phyloP scores from a whole-genome alignment of 345 rosid genomes.

The Eucalyptus virginea region DNA sequence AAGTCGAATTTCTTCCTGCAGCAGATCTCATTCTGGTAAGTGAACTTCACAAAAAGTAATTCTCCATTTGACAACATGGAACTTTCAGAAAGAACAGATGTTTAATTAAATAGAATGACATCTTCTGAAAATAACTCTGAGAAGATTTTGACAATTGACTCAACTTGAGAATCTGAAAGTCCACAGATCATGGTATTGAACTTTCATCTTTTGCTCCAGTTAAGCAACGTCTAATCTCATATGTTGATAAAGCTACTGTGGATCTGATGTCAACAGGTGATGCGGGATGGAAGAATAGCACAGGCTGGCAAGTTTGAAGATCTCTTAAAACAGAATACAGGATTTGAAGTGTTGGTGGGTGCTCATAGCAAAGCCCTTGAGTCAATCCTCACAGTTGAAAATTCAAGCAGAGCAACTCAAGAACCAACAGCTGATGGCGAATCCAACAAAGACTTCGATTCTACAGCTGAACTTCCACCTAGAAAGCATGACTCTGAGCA shows the following conservation, averaged over 20 bases:
- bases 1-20: slow-evolving; percentile 92
- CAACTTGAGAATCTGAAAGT: neutral
- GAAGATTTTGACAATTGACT: neutral
- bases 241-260: neutral
- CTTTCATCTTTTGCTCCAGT: neutral
- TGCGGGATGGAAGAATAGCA: slow-evolving; percentile 80
- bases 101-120: neutral
- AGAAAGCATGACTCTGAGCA: slow-evolving; percentile 42
- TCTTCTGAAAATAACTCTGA: neutral
- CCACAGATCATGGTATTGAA: neutral
- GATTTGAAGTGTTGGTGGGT: slow-evolving; percentile 86
- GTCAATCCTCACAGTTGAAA: slow-evolving; percentile 57
- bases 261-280: slow-evolving; percentile 35
- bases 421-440: slow-evolving; percentile 18
- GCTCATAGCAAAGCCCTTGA: slow-evolving; percentile 76
- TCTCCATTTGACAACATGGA: neutral
- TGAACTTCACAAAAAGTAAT: neutral
- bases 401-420: slow-evolving; percentile 32
- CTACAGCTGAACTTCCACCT: slow-evolving; percentile 14
- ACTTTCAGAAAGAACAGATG: neutral
- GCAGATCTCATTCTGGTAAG: slow-evolving; percentile 92
- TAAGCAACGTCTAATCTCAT: neutral
- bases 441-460: slow-evolving; percentile 16
- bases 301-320: slow-evolving; percentile 73
- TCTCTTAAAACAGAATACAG: slow-evolving; percentile 64